Evolutionary conservation across 208 protist species (phyloP).

Genomic region (Vickermania spadyakhi): DNA sequence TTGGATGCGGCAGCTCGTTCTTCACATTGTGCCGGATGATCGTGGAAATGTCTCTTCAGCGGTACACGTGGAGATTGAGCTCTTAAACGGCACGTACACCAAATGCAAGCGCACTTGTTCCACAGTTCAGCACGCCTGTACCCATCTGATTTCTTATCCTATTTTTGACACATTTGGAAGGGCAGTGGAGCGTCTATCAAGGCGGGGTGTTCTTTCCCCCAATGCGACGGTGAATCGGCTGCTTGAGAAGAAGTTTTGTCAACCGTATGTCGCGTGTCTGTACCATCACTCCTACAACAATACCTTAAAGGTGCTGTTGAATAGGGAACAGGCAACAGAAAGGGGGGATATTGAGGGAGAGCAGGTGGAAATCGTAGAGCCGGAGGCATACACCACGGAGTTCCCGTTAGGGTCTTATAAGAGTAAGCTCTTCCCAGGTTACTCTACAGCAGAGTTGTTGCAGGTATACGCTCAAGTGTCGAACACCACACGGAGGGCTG

Average conservation of each 20-base stretch:
- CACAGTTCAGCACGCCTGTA: conserved; percentile 43
- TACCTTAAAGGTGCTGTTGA: too few species aligned
- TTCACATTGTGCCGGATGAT: not conserved
- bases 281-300: too few species aligned
- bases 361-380: not conserved
- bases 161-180: not conserved
- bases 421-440: not conserved
- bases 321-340: too few species aligned
- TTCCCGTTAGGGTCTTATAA: not conserved
- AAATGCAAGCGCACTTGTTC: conserved; percentile 60
- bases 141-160: conserved; percentile 20
- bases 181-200: not conserved
- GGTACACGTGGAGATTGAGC: conserved; percentile 7
- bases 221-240: not conserved
- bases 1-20: conserved; percentile 15
- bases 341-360: not conserved
- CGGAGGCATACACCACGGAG: not conserved
- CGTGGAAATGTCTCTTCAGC: not conserved
- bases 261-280: too few species aligned
- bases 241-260: not conserved
- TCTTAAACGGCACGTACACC: conserved; percentile 19
- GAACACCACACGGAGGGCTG: too few species aligned
- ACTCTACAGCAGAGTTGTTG: too few species aligned
- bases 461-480: too few species aligned
- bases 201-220: not conserved